Evolutionary conservation across 179 eudicot species (phyloP), one percentile per base, ranked within the genome.

Genomic region (Corrigiola litoralis): DNA sequence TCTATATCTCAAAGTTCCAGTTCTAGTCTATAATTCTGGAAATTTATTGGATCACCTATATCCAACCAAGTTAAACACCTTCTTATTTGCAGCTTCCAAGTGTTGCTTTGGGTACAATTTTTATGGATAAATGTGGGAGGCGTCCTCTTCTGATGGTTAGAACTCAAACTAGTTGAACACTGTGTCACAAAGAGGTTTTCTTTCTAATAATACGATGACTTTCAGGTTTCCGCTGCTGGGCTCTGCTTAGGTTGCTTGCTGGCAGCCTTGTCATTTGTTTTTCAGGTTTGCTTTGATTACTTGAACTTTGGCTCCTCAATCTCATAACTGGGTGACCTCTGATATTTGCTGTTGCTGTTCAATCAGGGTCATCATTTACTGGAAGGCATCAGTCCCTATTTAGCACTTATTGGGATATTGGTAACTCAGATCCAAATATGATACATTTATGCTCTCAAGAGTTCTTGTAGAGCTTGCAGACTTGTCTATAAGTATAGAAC

Each of bases 81-180:
- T 70, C 33, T 16, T 29, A 24, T 24, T 29, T 44, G 56, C 79
- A 79, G 82, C 51, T 79, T 28, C 76, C 70, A 28, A 37, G 58
- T 27, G 54, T 58, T 24, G 41, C n/a, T 23, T 6, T 71, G 34
- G 53, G 70, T 45, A 41, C 68, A 33, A 36, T 58, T 32, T 48
- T 59, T 21, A 23, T 56, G 67, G 82, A 75, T 40, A 75, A 21
- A 45, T 62, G 38, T 25, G 82, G 82, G 33, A 79, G 82, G 47
- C 75, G 76, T 3, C 71, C 74, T 34, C 74, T 79, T 42, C 41
- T 79, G 61, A 67, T 79, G 82, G 79, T 78, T 65, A 65, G 71
- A 37, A 28, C 37, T 5, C 16, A 14, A 64, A 17, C 58, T 58
- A 40, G 4, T 47, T 5, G 4, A 45, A 3, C 24, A 23, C 8